Evolutionary conservation across 495 filamentous ascomycete genomes (phyloP), one percentile per base, ranked within the genome.

Genomic region (Aspergillus sclerotiicarbonarius): DNA sequence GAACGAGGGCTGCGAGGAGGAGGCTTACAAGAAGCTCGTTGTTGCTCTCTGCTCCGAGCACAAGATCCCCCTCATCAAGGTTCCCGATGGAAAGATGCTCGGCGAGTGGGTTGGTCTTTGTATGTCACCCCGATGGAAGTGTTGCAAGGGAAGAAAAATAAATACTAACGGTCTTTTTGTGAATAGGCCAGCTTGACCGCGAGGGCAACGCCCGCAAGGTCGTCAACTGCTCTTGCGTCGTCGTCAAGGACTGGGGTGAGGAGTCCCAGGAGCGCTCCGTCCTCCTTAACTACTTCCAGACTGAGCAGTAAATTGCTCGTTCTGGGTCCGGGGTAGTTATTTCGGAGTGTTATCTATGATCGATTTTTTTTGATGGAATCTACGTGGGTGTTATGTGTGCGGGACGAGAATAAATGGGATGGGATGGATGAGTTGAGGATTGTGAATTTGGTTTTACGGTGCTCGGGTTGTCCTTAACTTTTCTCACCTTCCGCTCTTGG

Each of bases 21-120:
- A 98, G 84, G 93, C 94, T 62, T 98, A 98, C 84, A 98, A 98
- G 90, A 98, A 98, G 87, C 85, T 98, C 50, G 93, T 98, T 63
- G 90, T 98, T 61, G 94, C 94, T 63, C 85, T 98, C 53, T 98
- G 94, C 86, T 88, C 85, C 52, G 94, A 98, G 84, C 94, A 98
- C 82, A 94, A 96, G 86, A 98, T 98, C 70, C 94, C 94, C 58
- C 82, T 98, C 61, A 98, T 98, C 85, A 97, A 98, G 88, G 93
- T 98, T 61, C 92, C 93, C 71, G 94, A 98, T 80, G 94, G 94
- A 74, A 98, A 98, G 87, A 89, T 96, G 83, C 82, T 98, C 65
- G 94, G 94, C 80, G 95, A 98, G 84, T 98, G 95, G 94, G 92
- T 96, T 75, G 94, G 94, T 77, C 86, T 98, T 77, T 98, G 94